phyloP scores from a whole-genome alignment of 148 eudicot genomes.

The Vaccinium darrowii region DNA sequence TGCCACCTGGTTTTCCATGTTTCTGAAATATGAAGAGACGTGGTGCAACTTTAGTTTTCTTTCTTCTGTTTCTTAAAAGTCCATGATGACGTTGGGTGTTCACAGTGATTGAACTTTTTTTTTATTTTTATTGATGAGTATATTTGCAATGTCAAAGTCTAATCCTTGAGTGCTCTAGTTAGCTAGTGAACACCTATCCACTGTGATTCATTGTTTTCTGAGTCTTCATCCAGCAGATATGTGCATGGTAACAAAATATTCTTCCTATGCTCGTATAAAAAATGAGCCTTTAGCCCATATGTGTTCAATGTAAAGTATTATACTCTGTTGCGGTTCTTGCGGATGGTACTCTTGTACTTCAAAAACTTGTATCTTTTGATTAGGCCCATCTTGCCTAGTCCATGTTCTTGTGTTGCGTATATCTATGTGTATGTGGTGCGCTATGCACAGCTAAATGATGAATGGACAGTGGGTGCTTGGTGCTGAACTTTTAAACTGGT shows the following conservation, averaged over 20 bases:
- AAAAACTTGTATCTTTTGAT: neutral
- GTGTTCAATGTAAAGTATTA: neutral
- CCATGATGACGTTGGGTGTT: neutral
- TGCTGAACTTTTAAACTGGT: neutral
- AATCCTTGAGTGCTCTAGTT: neutral
- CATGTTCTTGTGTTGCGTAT: neutral
- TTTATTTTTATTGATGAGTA: neutral
- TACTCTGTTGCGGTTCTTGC: neutral
- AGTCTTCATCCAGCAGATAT: neutral
- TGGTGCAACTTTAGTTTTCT: neutral
- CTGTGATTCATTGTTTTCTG: neutral
- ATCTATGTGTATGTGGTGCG: neutral
- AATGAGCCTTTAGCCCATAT: neutral
- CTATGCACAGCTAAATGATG: neutral
- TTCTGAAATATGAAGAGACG: neutral
- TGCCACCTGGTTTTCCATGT: neutral
- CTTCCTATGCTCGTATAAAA: neutral
- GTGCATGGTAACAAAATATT: neutral
- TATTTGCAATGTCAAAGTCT: neutral
- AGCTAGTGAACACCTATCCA: neutral
- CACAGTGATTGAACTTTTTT: neutral
- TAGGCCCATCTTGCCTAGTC: neutral
- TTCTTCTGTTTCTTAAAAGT: neutral
- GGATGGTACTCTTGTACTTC: neutral
- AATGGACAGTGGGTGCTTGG: neutral